phyloP scores from a whole-genome alignment of 2,329 filamentous ascomycete genomes.

The Phaeomoniella chlamydospora region DNA sequence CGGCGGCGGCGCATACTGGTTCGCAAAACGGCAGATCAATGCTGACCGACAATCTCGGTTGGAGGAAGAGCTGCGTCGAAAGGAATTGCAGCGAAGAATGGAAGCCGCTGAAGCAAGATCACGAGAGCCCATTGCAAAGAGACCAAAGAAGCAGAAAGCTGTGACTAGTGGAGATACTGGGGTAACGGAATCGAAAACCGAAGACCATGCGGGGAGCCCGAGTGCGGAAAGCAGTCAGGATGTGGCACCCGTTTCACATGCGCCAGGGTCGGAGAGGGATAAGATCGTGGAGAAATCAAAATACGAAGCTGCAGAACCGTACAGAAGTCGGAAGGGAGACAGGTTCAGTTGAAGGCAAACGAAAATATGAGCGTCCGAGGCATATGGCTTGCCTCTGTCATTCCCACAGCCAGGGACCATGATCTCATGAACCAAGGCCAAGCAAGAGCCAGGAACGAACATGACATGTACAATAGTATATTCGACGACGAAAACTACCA shows the following conservation, averaged over 20 bases:
- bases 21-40: conserved; percentile 90
- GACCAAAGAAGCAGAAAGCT: conserved; percentile 7
- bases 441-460: too few relatives aligned
- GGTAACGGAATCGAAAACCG: conserved; percentile 17
- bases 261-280: conserved; percentile 55
- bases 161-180: conserved; percentile 12
- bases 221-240: conserved; percentile 61
- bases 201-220: conserved; percentile 46
- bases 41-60: conserved; percentile 65
- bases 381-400: too few relatives aligned
- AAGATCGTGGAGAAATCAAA: conserved; percentile 66
- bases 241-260: conserved; percentile 75
- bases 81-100: conserved; percentile 19
- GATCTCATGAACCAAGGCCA: too few relatives aligned
- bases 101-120: conserved; percentile 17
- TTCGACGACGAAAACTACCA: too few relatives aligned
- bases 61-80: conserved; percentile 52
- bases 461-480: too few relatives aligned
- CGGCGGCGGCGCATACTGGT: conserved; percentile 85
- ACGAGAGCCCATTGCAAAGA: conserved; percentile 4
- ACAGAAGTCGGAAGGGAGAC: conserved; percentile 68
- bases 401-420: too few relatives aligned
- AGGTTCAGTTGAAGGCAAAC: conserved; percentile 55
- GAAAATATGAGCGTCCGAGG: conserved; percentile 1
- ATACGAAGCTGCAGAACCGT: conserved; percentile 70